Conservation (phyloP, 257 asterid genomes). For the Plectranthus barbatus region DNA sequence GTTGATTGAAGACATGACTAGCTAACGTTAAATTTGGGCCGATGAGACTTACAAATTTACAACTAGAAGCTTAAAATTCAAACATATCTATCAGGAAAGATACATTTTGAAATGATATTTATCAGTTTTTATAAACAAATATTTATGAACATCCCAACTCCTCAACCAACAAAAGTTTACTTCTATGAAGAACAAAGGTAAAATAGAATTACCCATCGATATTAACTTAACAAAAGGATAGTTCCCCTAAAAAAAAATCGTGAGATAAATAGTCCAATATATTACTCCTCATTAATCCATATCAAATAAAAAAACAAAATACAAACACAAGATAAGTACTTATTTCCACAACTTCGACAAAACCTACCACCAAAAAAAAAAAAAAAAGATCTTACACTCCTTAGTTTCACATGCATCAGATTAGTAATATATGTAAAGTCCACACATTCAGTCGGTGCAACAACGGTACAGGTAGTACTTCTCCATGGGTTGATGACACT, state of each 20-base stretch:
- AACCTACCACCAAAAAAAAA: background rate
- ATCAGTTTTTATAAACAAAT: no score
- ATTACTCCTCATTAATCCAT: background rate
- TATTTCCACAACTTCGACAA: background rate
- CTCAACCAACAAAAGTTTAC: no score
- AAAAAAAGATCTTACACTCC: background rate
- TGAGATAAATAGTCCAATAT: no score
- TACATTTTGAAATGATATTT: no score
- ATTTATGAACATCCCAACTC: no score
- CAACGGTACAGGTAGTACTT: constrained; percentile 78
- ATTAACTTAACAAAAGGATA: no score
- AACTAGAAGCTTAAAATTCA: background rate
- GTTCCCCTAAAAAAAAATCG: no score
- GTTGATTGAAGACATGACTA: background rate
- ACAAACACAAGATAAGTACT: background rate
- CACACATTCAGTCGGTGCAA: constrained; percentile 47
- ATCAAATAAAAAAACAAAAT: background rate
- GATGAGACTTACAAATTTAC: background rate
- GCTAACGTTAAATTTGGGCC: background rate
- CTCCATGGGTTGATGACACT: constrained; percentile 70
- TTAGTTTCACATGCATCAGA: background rate
- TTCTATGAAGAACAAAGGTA: no score
- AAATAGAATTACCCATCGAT: no score
- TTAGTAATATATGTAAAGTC: background rate
- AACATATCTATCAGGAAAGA: no score